A percentile compares a stretch with the other conserved stretches of the same genome.
Evolutionary conservation across 495 filamentous ascomycete species (phyloP).

Genomic region (Aspergillus coremiiformis): DNA sequence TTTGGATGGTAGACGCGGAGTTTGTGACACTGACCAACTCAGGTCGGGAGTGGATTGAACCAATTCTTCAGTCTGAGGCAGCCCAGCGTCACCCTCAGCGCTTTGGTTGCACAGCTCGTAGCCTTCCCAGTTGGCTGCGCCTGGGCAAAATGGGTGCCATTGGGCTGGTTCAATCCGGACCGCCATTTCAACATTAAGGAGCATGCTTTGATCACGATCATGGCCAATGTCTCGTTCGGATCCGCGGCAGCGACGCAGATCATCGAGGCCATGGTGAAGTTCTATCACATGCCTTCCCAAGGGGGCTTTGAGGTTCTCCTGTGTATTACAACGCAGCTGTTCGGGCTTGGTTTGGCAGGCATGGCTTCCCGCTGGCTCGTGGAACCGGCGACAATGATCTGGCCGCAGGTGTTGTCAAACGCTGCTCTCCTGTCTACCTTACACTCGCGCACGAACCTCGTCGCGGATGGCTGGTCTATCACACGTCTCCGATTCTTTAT

Average conservation of each 20-base stretch:
- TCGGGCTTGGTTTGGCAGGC: slow-evolving; percentile 69
- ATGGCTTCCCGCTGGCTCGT: slow-evolving; percentile 51
- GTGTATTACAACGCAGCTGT: slow-evolving; percentile 61
- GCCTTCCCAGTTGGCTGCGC: slow-evolving; percentile 63
- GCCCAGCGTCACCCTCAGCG: slow-evolving; percentile 54
- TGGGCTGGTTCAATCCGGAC: slow-evolving; percentile 55
- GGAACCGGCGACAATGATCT: slow-evolving; percentile 81
- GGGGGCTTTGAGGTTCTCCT: slow-evolving; percentile 62
- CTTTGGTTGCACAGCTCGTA: slow-evolving; percentile 62
- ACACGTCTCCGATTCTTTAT: slow-evolving; percentile 80
- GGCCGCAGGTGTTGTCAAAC: slow-evolving; percentile 83
- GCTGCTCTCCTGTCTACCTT: slow-evolving; percentile 80
- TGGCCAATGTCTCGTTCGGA: slow-evolving; percentile 54
- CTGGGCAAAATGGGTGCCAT: slow-evolving; percentile 50
- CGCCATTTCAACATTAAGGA: slow-evolving; percentile 74
- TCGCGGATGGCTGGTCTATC: slow-evolving; percentile 79
- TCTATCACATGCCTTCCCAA: slow-evolving; percentile 61
- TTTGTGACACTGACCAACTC: background rate
- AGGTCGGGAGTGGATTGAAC: slow-evolving; percentile 61
- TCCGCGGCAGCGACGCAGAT: slow-evolving; percentile 66
- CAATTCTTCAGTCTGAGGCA: slow-evolving; percentile 61
- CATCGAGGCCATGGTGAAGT: slow-evolving; percentile 58
- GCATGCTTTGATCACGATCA: slow-evolving; percentile 70
- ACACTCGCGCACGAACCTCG: slow-evolving; percentile 71
- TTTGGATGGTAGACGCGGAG: no score